phyloP scores from a whole-genome alignment of 2,329 filamentous ascomycete genomes.

The Lecanicillium sp. region DNA sequence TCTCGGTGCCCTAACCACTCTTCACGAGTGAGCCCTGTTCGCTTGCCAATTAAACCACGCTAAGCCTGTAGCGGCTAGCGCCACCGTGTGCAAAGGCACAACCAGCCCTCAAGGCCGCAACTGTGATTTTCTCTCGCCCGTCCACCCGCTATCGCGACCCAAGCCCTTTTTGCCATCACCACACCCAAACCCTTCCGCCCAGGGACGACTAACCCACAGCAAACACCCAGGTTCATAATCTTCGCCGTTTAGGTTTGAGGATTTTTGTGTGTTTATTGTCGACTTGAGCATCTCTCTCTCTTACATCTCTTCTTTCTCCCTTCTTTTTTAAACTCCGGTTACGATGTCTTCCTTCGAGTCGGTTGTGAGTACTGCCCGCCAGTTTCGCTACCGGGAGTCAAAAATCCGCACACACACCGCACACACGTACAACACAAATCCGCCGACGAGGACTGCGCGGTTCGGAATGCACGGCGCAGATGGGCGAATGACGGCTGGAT shows the following conservation, averaged over 20 bases:
- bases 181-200: conserved; percentile 19
- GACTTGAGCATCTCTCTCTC: conserved; percentile 25
- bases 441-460: too few relatives aligned
- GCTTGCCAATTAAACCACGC: conserved; percentile 23
- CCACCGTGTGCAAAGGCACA: conserved; percentile 26
- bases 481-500: too few relatives aligned
- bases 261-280: conserved; percentile 26
- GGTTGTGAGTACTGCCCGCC: conserved; percentile 50
- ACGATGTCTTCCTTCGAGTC: conserved; percentile 64
- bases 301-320: conserved; percentile 19
- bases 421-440: too few relatives aligned
- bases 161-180: conserved; percentile 19
- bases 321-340: conserved; percentile 27
- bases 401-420: too few relatives aligned
- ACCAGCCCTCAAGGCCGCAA: conserved; percentile 27
- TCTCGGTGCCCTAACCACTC: conserved; percentile 33
- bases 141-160: conserved; percentile 30
- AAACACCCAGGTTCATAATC: conserved; percentile 28
- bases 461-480: too few relatives aligned
- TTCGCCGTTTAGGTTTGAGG: conserved; percentile 28
- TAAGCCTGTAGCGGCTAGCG: conserved; percentile 26
- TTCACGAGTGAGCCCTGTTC: conserved; percentile 23
- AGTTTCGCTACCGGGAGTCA: too few relatives aligned
- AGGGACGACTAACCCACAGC: conserved; percentile 35
- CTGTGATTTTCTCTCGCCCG: conserved; percentile 30